Evolutionary conservation across 805 yeast species (phyloP), one percentile per base, ranked within the genome.

Genomic region (Saturnispora quitensis): DNA sequence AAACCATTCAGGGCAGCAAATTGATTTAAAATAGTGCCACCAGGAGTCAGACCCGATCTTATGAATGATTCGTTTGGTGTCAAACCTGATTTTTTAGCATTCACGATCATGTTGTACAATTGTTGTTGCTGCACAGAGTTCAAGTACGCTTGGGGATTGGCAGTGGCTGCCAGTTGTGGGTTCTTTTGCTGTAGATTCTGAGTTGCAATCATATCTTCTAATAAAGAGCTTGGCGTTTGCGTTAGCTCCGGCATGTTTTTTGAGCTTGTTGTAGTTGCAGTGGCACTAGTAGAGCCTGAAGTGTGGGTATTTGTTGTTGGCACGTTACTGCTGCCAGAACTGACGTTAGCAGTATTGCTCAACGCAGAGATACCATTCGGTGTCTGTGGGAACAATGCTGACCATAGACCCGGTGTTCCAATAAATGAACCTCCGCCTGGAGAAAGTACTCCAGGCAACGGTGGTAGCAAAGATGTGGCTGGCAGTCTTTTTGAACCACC

Each of bases 41-140:
- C 86, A 0, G 90, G 90, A 0, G 90, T 82, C 27, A 84, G 63
- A 0, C 93, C 91, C 0, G 86, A 73, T 57, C 95, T 73, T 47
- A 87, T 58, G 47, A 81, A 76, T 5, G 88, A 78, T 62, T 86
- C 95, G 64, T 82, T 85, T 3, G 93, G 93, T 0, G 89, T 83
- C 45, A 87, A 69, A 0, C 89, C 91, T 0, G 86, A 64, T 55
- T 78, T 71, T 36, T 70, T 62, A 20, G 66, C 60, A 55, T 60
- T 64, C 50, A 57, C 53, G 13, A 65, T 56, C 55, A 58, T 52
- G 27, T 53, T 56, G 31, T 50, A 53, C 25, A 64, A 40, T 33
- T 63, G 55, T 31, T 59, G 64, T 24, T 54, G 58, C 51, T 56
- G 60, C 12, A 25, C 17, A 43, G 55, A 43, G 25, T 17, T 40